phyloP scores from a whole-genome alignment of 495 filamentous ascomycete species.

The Neurospora africana region DNA sequence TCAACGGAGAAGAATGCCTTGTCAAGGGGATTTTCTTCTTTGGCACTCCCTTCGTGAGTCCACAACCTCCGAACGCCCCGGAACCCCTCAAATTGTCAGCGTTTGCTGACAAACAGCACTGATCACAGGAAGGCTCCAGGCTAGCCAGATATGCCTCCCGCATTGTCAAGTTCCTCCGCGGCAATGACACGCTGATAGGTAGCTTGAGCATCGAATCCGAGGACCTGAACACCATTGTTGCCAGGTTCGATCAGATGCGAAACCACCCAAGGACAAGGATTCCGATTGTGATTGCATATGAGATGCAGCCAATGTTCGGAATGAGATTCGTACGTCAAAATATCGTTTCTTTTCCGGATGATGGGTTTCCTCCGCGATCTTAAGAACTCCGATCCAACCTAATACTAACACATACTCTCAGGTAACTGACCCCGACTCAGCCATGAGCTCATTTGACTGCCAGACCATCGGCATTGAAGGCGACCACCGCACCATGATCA shows the following conservation, averaged over 20 bases:
- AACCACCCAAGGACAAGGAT: slow-evolving; percentile 3
- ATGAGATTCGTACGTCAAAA: slow-evolving; percentile 5
- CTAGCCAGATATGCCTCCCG: slow-evolving; percentile 1
- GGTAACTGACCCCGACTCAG: slow-evolving; percentile 8
- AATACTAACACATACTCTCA: not conserved
- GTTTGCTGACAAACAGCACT: not conserved
- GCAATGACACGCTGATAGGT: slow-evolving; percentile 7
- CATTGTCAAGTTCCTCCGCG: slow-evolving; percentile 6
- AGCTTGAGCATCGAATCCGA: slow-evolving; percentile 4
- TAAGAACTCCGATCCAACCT: not conserved
- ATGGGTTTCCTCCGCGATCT: not conserved
- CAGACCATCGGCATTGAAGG: slow-evolving; percentile 4
- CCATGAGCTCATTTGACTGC: slow-evolving; percentile 3
- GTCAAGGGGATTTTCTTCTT: slow-evolving; percentile 13
- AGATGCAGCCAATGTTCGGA: slow-evolving; percentile 7
- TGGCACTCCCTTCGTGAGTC: slow-evolving; percentile 9
- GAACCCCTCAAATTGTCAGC: not conserved
- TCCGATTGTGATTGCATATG: slow-evolving; percentile 7
- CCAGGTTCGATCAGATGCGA: slow-evolving; percentile 7
- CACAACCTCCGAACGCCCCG: not conserved
- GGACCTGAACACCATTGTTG: slow-evolving; percentile 3
- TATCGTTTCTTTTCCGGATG: not conserved
- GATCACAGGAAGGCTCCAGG: slow-evolving; percentile 4
- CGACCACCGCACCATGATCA: slow-evolving; percentile 12
- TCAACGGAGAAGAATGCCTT: slow-evolving; percentile 5